Evolutionary conservation across 2,329 filamentous ascomycete genomes (phyloP), one percentile per base, ranked within the genome.

Genomic region (Graphilbum ipis-grandicollis): DNA sequence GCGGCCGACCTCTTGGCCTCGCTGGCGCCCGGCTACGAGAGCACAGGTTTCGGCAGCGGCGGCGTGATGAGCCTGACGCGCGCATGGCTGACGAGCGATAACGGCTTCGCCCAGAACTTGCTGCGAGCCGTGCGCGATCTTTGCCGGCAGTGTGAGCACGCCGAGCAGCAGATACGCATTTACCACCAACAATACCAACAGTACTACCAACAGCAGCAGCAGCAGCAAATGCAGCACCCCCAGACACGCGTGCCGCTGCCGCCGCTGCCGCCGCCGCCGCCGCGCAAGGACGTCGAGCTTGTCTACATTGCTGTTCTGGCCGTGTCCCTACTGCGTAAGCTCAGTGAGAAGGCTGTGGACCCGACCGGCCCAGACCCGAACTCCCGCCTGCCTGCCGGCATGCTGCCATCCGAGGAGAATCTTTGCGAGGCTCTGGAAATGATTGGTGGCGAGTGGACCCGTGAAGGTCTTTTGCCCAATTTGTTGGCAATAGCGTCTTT

Each of bases 1-100:
- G 81, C 85, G 1, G 86, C 84, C 1, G 86, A 96, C 46, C 92
- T 96, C 36, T 60, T 96, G 3, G 75, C 84, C 0, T 76, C 76
- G 9, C 63, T 94, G 12, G 67, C 68, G 1, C 72, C 72, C 2
- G 48, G 47, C 1, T 44, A 72, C n/a, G 84, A 92, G 45, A 68
- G 68, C n/a, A n/a, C n/a, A n/a, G n/a, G n/a, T n/a, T n/a, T n/a
- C n/a, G n/a, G n/a, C n/a, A n/a, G n/a, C n/a, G n/a, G n/a, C n/a
- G n/a, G n/a, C 14, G 68, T 72, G 4, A 58, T 94, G 8, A 68
- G 72, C 4, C 58, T 94, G 8, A 79, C 86, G 4, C 72, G 73
- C 39, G 65, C 71, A 1, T 96, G 90, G 86, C 68, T 96, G 8
- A 73, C 77, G 29, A 84, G 81, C 4, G 74, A 79, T 31, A 85